phyloP scores from a whole-genome alignment of 2,329 filamentous ascomycete species.

The Fusarium cicatricum region DNA sequence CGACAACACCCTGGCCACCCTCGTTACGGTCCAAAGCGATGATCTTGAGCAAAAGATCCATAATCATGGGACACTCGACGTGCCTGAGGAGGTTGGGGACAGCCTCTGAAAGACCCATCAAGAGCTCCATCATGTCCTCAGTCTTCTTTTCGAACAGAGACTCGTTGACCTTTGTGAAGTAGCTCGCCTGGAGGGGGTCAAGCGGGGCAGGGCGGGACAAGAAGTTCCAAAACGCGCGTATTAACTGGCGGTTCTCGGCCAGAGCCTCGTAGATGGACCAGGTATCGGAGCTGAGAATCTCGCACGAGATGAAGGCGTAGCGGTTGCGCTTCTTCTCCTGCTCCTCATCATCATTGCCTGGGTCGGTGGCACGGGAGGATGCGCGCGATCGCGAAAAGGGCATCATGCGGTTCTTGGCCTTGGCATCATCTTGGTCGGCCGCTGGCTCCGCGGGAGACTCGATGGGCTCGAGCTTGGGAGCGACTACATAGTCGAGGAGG shows the following conservation, averaged over 20 bases:
- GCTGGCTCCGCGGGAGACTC: slow-evolving; percentile 61
- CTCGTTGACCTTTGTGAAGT: slow-evolving; percentile 99
- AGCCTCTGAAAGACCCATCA: slow-evolving; percentile 83
- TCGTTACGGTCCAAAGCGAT: slow-evolving; percentile 95
- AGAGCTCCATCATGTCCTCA: slow-evolving; percentile 91
- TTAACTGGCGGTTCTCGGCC: slow-evolving; percentile 80
- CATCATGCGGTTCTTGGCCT: slow-evolving; percentile 52
- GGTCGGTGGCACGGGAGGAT: slow-evolving; percentile 60
- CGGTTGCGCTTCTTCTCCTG: slow-evolving; percentile 90
- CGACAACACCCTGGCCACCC: slow-evolving; percentile 89
- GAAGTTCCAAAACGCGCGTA: slow-evolving; percentile 92
- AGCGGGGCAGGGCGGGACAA: slow-evolving; percentile 83
- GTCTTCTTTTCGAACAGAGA: slow-evolving; percentile 98
- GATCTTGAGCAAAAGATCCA: slow-evolving; percentile 96
- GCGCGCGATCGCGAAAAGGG: slow-evolving; percentile 62
- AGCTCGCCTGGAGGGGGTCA: slow-evolving; percentile 92
- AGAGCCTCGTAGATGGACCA: slow-evolving; percentile 96
- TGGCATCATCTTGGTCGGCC: slow-evolving; percentile 61
- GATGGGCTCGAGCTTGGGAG: slow-evolving; percentile 71
- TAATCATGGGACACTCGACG: slow-evolving; percentile 97
- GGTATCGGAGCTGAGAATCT: slow-evolving; percentile 93
- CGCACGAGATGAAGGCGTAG: slow-evolving; percentile 92
- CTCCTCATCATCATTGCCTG: slow-evolving; percentile 67
- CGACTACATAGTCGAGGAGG: slow-evolving; percentile 90
- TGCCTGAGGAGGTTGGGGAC: slow-evolving; percentile 88